Evolutionary conservation across 805 yeast genomes (phyloP).

Genomic region (Saturnispora besseyi): DNA sequence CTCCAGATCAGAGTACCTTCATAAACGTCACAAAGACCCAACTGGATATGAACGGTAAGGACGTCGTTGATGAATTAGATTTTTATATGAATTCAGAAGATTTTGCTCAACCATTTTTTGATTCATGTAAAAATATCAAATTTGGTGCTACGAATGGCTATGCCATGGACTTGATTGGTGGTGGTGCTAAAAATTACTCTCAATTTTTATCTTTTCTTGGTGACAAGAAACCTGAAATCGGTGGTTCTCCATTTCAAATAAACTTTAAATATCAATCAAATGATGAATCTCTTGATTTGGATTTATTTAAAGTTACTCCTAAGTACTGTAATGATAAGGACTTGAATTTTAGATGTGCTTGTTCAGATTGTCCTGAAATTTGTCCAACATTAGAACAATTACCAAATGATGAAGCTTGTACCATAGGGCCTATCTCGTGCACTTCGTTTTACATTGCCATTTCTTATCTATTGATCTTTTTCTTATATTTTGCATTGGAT

Average conservation of each 20-base stretch:
- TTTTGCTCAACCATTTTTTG: conserved; percentile 59
- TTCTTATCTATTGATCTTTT: conserved; percentile 30
- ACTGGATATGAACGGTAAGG: conserved; percentile 39
- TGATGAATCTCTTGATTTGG: conserved; percentile 9
- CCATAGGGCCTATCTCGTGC: conserved; percentile 51
- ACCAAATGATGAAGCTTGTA: conserved; percentile 35
- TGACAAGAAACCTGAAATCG: conserved; percentile 86
- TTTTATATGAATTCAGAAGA: conserved; percentile 54
- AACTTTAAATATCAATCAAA: conserved; percentile 45
- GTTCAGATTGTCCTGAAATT: conserved; percentile 76
- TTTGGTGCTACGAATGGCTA: conserved; percentile 91
- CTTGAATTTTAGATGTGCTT: conserved; percentile 63
- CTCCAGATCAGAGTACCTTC: conserved; percentile 71
- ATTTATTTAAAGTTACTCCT: conserved; percentile 22
- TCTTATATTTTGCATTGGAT: background rate
- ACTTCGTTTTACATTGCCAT: conserved; percentile 55
- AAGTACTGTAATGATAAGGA: conserved; percentile 50
- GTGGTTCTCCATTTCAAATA: conserved; percentile 95
- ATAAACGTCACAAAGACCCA: conserved; percentile 54
- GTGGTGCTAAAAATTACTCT: conserved; percentile 76
- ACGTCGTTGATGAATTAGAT: conserved; percentile 63
- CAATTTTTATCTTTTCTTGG: conserved; percentile 83
- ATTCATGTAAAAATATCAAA: conserved; percentile 83
- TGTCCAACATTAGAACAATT: conserved; percentile 63
- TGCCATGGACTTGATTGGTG: conserved; percentile 96